phyloP scores from a whole-genome alignment of 306 rosid species.

The Astragalus membranaceus region DNA sequence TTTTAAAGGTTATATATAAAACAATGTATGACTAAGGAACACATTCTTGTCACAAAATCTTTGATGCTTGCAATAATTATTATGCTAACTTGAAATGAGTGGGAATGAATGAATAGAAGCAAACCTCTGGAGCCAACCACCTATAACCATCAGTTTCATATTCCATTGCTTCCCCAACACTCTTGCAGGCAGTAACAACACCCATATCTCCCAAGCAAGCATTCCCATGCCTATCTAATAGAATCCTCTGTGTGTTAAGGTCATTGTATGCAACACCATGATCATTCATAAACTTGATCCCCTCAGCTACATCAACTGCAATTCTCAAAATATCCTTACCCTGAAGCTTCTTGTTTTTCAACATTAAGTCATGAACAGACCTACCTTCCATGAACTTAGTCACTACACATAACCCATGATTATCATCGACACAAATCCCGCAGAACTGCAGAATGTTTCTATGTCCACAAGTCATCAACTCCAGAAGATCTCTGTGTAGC shows the following conservation, averaged over 20 bases:
- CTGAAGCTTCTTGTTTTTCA: slow-evolving; percentile 74
- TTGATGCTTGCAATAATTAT: slow-evolving; percentile 8
- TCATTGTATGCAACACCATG: slow-evolving; percentile 78
- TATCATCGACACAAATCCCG: slow-evolving; percentile 84
- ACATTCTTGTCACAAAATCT: neutral
- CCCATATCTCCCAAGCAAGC: slow-evolving; percentile 94
- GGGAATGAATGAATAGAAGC: slow-evolving; percentile 29
- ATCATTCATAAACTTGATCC: slow-evolving; percentile 85
- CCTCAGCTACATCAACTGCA: slow-evolving; percentile 78
- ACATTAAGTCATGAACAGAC: slow-evolving; percentile 66
- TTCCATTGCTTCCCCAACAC: slow-evolving; percentile 76
- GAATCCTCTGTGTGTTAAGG: slow-evolving; percentile 74
- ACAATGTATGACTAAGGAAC: neutral
- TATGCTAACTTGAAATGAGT: slow-evolving; percentile 13
- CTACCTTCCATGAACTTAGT: slow-evolving; percentile 88
- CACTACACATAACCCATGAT: slow-evolving; percentile 83
- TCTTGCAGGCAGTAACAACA: slow-evolving; percentile 73
- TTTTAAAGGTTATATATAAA: neutral
- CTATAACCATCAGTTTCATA: slow-evolving; percentile 95
- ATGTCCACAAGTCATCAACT: slow-evolving; percentile 89
- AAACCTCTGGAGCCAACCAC: slow-evolving; percentile 98
- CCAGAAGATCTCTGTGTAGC: slow-evolving; percentile 70
- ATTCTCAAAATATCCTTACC: slow-evolving; percentile 70
- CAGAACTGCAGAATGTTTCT: slow-evolving; percentile 66
- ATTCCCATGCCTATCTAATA: slow-evolving; percentile 81